Evolutionary conservation across 345 rosid genomes (phyloP), one percentile per base, ranked within the genome.

Genomic region (Ricinus communis): DNA sequence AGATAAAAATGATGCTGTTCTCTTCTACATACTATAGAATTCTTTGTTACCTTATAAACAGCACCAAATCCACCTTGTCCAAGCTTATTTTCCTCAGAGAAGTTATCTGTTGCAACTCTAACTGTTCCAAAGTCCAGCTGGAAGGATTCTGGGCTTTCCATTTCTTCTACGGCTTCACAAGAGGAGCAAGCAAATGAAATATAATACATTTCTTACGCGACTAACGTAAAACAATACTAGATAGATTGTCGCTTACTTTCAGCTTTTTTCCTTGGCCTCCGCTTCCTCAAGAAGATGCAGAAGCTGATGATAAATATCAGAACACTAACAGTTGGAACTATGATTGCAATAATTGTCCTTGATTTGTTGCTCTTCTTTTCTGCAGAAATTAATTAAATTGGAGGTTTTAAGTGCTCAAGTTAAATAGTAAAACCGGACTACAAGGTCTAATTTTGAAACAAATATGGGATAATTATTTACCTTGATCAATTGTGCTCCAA

Each of bases 11-110:
- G 57, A 53, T n/a, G 25, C 0, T 16, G 4, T 19, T 64, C 71
- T 53, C 57, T 30, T 52, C 3, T 58, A 16, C 15, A 31, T 27
- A 1, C 19, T 58, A 36, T n/a, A n/a, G n/a, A n/a, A n/a, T n/a
- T n/a, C 16, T 28, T 33, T 8, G 5, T 33, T 74, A 86, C 86
- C 84, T 77, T 78, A 68, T 78, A 83, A 53, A 84, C 89, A 22
- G 74, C 57, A 31, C 87, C 90, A 14, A 82, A 86, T 60, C 90
- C 90, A 49, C 90, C 86, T 55, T 76, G 71, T n/a, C 84, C 88
- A 50, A 84, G 76, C 76, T 75, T 64, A 50, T 86, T 84, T 27
- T 62, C 53, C 46, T 68, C 69, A 3, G 82, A 77, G 46, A 82
- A 86, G 33, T 81, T 36, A 46, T 76, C 25, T 30, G 90, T 87